Evolutionary conservation across 768 basidiomycete genomes (phyloP).

Genomic region (Asterophora parasitica): DNA sequence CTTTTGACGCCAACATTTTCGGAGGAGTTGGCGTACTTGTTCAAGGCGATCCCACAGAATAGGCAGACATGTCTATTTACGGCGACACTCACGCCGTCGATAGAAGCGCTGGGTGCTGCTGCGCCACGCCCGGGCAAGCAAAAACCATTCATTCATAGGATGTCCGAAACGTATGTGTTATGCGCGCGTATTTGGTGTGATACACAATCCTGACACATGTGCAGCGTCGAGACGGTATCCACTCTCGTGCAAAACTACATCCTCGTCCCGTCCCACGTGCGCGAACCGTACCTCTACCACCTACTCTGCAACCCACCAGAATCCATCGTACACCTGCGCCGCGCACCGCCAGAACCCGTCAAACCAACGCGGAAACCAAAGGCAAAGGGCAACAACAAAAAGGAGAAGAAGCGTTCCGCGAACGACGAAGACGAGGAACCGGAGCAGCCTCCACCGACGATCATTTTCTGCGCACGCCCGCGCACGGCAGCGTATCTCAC

Average conservation of each 20-base stretch:
- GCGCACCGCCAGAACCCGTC: constrained; percentile 50
- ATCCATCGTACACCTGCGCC: constrained; percentile 63
- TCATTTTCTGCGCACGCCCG: constrained; percentile 86
- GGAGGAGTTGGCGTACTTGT: constrained; percentile 75
- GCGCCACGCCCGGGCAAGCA: constrained; percentile 78
- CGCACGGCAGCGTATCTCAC: constrained; percentile 90
- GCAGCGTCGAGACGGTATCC: constrained; percentile 84
- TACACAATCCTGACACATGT: constrained; percentile 5
- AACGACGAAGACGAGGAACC: constrained; percentile 46
- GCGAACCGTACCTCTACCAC: constrained; percentile 88
- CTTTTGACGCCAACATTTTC: constrained; percentile 87
- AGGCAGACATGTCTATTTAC: constrained; percentile 98
- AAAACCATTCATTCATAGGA: constrained; percentile 82
- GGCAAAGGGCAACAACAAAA: constrained; percentile 19
- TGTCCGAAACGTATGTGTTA: constrained; percentile 58
- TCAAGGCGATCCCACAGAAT: constrained; percentile 70
- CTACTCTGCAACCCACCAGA: constrained; percentile 87
- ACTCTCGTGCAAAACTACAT: constrained; percentile 86
- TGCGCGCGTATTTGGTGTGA: background rate
- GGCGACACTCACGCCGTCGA: constrained; percentile 85
- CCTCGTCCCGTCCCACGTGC: constrained; percentile 90
- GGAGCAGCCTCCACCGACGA: constrained; percentile 87
- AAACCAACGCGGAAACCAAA: constrained; percentile 29
- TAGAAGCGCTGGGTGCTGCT: constrained; percentile 71
- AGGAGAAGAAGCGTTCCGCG: constrained; percentile 33